Conservation (phyloP, 495 filamentous ascomycete genomes). For the Lasiosphaeria hispida region DNA sequence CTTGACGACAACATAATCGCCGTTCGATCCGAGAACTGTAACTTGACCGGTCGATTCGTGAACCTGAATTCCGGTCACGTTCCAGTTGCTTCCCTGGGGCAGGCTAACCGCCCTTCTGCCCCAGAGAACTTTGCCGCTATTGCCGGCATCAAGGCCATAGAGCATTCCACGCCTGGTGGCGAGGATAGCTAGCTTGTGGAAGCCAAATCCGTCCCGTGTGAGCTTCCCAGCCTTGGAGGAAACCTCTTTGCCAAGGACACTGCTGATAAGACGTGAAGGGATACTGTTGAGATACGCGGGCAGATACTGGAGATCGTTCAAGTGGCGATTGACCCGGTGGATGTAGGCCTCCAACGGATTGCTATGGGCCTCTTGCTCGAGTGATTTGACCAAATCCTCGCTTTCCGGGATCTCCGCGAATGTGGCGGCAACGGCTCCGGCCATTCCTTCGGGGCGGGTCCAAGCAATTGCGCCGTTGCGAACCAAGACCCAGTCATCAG, state of each 20-base stretch:
- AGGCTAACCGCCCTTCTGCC: conserved; percentile 57
- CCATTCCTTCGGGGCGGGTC: conserved; percentile 77
- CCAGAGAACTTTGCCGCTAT: conserved; percentile 76
- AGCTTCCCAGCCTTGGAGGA: conserved; percentile 49
- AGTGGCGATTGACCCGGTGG: conserved; percentile 80
- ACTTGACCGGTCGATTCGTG: conserved; percentile 52
- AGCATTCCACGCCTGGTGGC: conserved; percentile 79
- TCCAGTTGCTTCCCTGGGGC: conserved; percentile 54
- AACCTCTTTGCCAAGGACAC: conserved; percentile 58
- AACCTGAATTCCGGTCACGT: conserved; percentile 65
- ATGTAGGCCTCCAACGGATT: conserved; percentile 77
- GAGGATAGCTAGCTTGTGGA: conserved; percentile 76
- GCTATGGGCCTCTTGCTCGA: conserved; percentile 83
- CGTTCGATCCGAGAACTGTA: conserved; percentile 56
- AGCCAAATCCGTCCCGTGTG: conserved; percentile 77
- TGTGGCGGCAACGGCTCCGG: conserved; percentile 68
- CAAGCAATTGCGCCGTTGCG: conserved; percentile 78
- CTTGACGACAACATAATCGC: conserved; percentile 57
- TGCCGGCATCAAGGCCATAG: conserved; percentile 73
- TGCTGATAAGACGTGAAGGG: conserved; percentile 63
- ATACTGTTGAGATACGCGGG: conserved; percentile 68
- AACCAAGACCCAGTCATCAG: conserved; percentile 79
- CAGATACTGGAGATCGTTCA: conserved; percentile 71
- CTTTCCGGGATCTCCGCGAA: conserved; percentile 73
- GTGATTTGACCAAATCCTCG: conserved; percentile 70